Evolutionary conservation across 495 filamentous ascomycete species (phyloP).

Genomic region (Elasticomyces elasticus): DNA sequence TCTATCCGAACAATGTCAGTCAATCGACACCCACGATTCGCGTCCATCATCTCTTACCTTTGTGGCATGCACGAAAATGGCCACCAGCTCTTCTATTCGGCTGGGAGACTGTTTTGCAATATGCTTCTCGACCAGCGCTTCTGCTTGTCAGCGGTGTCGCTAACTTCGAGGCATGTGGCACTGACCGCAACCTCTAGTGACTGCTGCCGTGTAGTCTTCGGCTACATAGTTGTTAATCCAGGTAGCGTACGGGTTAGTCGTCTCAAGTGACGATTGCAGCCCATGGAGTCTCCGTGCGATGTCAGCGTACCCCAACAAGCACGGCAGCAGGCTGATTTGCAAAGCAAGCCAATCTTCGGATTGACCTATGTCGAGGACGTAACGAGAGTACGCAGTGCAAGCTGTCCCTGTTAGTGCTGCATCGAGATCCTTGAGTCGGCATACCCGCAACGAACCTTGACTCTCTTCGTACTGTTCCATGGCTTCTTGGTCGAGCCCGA

Average conservation of each 20-base stretch:
- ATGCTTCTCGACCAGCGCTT: conserved; percentile 63
- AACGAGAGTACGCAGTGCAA: conserved; percentile 65
- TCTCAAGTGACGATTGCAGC: conserved; percentile 35
- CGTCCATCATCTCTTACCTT: conserved; percentile 40
- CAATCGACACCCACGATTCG: too few relatives aligned
- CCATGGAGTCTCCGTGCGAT: conserved; percentile 58
- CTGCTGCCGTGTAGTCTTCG: conserved; percentile 63
- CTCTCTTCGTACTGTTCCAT: conserved; percentile 65
- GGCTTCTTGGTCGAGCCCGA: conserved; percentile 65
- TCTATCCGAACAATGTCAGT: conserved; percentile 35
- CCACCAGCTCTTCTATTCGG: conserved; percentile 69
- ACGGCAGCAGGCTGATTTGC: conserved; percentile 74
- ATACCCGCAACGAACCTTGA: conserved; percentile 46
- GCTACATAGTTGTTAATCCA: conserved; percentile 84
- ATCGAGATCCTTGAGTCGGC: background rate
- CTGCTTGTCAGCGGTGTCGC: conserved; percentile 22
- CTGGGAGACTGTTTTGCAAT: conserved; percentile 57
- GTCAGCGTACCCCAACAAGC: conserved; percentile 73
- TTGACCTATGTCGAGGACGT: conserved; percentile 79
- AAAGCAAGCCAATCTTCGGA: conserved; percentile 77
- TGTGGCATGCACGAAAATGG: conserved; percentile 76
- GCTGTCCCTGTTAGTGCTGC: conserved; percentile 32
- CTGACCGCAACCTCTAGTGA: conserved; percentile 57
- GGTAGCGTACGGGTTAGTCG: conserved; percentile 73
- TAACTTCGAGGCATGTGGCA: conserved; percentile 10